A percentile compares a stretch with the other conserved stretches of the same genome.
Conservation (phyloP, 345 rosid species). For the Syzygium grande region DNA sequence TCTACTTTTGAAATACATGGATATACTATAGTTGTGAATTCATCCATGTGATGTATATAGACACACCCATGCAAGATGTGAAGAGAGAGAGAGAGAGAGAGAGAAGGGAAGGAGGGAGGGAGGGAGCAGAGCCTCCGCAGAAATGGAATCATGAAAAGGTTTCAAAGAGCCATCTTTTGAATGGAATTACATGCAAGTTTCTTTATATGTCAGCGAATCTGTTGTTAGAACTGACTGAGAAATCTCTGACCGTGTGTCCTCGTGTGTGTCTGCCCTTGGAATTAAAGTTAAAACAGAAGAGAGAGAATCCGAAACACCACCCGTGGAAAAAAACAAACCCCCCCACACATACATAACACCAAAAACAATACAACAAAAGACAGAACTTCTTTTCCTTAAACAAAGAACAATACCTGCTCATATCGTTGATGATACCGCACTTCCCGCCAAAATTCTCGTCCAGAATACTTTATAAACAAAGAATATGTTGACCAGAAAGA, state of each 20-base stretch:
- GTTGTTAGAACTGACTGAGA: neutral
- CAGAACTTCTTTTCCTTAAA: neutral
- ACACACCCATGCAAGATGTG: neutral
- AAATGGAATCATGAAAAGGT: neutral
- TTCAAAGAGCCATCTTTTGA: neutral
- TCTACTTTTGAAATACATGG: neutral
- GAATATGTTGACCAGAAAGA: constrained; percentile 31
- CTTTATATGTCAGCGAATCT: constrained; percentile 11
- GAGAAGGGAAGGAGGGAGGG: neutral
- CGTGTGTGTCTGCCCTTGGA: neutral
- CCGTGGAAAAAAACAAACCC: neutral
- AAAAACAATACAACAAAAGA: neutral
- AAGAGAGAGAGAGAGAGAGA: neutral
- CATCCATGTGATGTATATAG: neutral
- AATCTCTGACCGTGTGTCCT: neutral
- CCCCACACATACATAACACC: neutral
- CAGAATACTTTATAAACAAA: neutral
- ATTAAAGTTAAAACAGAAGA: neutral
- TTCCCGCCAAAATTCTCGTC: neutral
- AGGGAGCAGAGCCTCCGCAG: neutral
- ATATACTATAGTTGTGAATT: neutral
- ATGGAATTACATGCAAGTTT: neutral
- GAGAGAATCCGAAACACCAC: neutral
- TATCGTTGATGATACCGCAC: neutral
- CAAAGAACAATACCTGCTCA: neutral